These are phyloP conservation scores for Batrachochytrium dendrobatidis DNA, from an alignment of 371 early-diverging fungal genomes.

Conservation along the genomic window DNA sequence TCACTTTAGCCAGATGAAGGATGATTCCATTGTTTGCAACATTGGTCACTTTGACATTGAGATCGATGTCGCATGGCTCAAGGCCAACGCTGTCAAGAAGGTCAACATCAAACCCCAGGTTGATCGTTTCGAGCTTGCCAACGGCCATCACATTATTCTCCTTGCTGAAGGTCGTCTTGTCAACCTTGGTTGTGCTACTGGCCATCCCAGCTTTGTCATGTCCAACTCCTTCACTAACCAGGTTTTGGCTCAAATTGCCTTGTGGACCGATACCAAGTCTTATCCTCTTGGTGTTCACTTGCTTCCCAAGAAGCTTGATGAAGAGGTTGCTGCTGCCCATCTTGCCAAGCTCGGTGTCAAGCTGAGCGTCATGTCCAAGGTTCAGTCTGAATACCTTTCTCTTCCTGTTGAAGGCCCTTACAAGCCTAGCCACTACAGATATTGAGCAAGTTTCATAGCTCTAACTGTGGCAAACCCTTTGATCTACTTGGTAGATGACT, in stretches of 20 bases:
- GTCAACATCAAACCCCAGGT: conserved; percentile 98
- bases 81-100: conserved; percentile 79
- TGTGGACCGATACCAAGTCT: conserved; percentile 85
- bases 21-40: conserved; percentile 98
- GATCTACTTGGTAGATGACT: too few relatives aligned
- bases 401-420: conserved; percentile 84
- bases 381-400: conserved; percentile 68
- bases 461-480: too few relatives aligned
- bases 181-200: conserved; percentile 98
- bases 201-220: conserved; percentile 99
- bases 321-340: conserved; percentile 97
- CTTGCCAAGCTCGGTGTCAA: conserved; percentile 93
- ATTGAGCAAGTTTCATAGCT: too few relatives aligned
- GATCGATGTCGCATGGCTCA: conserved; percentile 98
- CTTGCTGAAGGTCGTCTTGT: conserved; percentile 98
- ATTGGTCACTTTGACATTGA: conserved; percentile 99
- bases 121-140: conserved; percentile 91
- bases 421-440: conserved; percentile 84
- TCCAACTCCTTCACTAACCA: conserved; percentile 99
- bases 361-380: conserved; percentile 28
- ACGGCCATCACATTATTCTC: conserved; percentile 90
- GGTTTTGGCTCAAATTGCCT: conserved; percentile 95
- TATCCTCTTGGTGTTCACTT: conserved; percentile 96
- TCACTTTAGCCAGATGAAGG: conserved; percentile 91
- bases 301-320: conserved; percentile 98